phyloP scores from a whole-genome alignment of 2,329 filamentous ascomycete species.

The Fusarium bulbicola region DNA sequence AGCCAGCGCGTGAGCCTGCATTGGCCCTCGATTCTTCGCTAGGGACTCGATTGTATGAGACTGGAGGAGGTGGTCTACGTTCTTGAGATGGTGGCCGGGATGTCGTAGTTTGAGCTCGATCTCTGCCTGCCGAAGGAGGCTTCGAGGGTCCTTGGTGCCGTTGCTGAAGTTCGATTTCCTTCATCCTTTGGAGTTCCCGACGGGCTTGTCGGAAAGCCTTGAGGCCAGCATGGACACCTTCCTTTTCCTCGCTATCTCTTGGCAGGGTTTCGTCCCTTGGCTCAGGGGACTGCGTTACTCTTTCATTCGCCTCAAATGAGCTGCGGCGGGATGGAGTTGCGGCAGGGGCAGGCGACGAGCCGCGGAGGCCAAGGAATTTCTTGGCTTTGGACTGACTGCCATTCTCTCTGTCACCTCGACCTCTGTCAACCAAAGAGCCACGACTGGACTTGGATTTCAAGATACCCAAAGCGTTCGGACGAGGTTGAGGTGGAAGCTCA shows the following conservation, averaged over 20 bases:
- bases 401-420: constrained; percentile 51
- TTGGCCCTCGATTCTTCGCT: constrained; percentile 54
- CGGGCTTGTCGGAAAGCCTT: constrained; percentile 67
- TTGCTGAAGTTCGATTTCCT: constrained; percentile 60
- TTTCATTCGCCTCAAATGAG: constrained; percentile 34
- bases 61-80: constrained; percentile 52
- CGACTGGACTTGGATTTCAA: constrained; percentile 73
- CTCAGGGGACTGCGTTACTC: constrained; percentile 26
- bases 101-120: constrained; percentile 32
- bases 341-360: constrained; percentile 52
- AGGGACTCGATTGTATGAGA: constrained; percentile 56
- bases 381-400: constrained; percentile 61
- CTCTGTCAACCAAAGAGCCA: constrained; percentile 67
- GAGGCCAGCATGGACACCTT: constrained; percentile 59
- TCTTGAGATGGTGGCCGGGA: constrained; percentile 55
- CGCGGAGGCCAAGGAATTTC: constrained; percentile 69
- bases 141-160: constrained; percentile 47
- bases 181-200: constrained; percentile 64
- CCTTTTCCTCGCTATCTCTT: constrained; percentile 45
- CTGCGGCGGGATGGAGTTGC: constrained; percentile 52
- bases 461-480: constrained; percentile 69
- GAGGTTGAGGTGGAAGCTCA: constrained; percentile 54
- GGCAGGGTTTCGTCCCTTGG: constrained; percentile 38
- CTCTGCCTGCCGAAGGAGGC: constrained; percentile 19
- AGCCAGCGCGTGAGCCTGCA: constrained; percentile 27